A percentile compares a stretch with the other conserved stretches of the same genome.
These are phyloP conservation scores for Corylus heterophylla DNA, from an alignment of 306 rosid species.

Conservation along the genomic window DNA sequence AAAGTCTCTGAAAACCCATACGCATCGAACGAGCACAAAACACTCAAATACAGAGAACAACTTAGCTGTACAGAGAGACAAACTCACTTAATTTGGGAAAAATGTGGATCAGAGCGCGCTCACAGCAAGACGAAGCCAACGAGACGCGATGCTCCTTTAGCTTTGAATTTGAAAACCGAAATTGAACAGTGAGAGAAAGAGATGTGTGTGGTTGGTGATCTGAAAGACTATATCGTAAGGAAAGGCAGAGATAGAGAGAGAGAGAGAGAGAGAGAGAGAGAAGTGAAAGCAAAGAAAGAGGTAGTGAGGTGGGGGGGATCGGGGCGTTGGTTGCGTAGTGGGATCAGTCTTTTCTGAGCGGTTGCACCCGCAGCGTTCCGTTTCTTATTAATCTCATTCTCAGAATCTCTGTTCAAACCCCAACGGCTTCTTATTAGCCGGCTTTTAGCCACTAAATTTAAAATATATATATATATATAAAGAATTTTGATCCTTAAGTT, in stretches of 20 bases:
- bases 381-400: neutral
- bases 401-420: neutral
- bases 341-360: constrained; percentile 18
- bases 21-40: neutral
- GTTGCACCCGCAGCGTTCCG: constrained; percentile 19
- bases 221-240: neutral
- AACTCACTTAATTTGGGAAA: neutral
- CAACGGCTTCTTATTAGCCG: neutral
- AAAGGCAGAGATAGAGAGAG: neutral
- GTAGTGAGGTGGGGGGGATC: neutral
- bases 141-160: neutral
- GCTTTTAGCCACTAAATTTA: neutral
- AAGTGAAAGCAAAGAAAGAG: constrained; percentile 35
- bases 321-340: constrained; percentile 26
- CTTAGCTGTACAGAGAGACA: neutral
- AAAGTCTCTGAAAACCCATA: neutral
- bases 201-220: constrained; percentile 10
- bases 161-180: neutral
- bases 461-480: no score
- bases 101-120: neutral
- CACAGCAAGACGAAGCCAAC: neutral
- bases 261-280: constrained; percentile 27
- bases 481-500: no score
- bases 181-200: neutral
- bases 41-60: neutral